Evolutionary conservation across 805 yeast species (phyloP).

Genomic region (Lipomyces sp.): DNA sequence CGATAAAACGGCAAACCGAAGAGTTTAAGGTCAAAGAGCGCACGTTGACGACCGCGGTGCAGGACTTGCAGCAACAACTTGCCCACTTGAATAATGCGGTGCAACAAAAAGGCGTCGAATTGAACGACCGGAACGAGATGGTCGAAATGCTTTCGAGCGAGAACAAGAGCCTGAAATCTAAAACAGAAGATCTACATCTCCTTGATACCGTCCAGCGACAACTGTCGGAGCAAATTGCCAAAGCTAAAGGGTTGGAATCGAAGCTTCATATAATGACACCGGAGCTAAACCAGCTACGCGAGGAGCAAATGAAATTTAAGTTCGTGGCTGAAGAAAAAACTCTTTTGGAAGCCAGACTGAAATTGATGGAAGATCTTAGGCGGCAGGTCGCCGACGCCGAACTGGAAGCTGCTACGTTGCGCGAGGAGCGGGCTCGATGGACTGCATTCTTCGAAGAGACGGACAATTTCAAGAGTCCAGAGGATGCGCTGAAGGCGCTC

Average conservation of each 20-base stretch:
- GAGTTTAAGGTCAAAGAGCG: conserved; percentile 34
- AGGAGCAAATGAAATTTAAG: conserved; percentile 54
- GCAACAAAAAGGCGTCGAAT: conserved; percentile 36
- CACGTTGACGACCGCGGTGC: conserved; percentile 41
- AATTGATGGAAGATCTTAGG: conserved; percentile 50
- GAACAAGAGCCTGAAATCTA: conserved; percentile 20
- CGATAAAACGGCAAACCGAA: conserved; percentile 36
- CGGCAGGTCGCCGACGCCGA: conserved; percentile 55
- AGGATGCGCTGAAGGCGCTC: conserved; percentile 50
- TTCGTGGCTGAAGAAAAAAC: conserved; percentile 61
- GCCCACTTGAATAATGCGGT: conserved; percentile 27
- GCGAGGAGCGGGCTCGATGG: conserved; percentile 57
- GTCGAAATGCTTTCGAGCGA: conserved; percentile 41
- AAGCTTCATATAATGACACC: conserved; percentile 59
- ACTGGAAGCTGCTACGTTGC: conserved; percentile 55
- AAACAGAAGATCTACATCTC: conserved; percentile 21
- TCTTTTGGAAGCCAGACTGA: conserved; percentile 50
- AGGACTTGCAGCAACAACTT: conserved; percentile 45
- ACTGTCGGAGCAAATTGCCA: conserved; percentile 49
- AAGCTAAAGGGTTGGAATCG: conserved; percentile 55
- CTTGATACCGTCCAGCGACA: conserved; percentile 27
- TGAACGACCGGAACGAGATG: conserved; percentile 45
- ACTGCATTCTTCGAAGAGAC: conserved; percentile 49
- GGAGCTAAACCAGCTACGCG: conserved; percentile 56
- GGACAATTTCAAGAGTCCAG: conserved; percentile 49